Evolutionary conservation across 208 protist genomes (phyloP), one percentile per base, ranked within the genome.

Genomic region (Borovskyia barvae): DNA sequence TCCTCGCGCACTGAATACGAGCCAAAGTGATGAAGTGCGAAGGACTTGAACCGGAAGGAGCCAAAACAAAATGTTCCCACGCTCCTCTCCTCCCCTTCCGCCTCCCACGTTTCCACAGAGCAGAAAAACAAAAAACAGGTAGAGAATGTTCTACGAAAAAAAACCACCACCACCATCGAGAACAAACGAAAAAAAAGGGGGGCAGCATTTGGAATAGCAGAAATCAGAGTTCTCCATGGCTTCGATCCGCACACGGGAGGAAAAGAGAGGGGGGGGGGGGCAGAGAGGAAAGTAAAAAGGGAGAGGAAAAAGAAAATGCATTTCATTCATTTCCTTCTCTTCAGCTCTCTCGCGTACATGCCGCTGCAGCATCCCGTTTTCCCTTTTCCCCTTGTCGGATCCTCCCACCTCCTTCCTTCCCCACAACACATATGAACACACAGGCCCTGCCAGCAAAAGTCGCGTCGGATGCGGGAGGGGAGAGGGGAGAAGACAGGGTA

Each of bases 261-360:
- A n/a, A n/a, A n/a, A n/a, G n/a, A n/a, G n/a, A n/a, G n/a, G n/a
- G n/a, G n/a, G n/a, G n/a, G n/a, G n/a, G n/a, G n/a, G n/a, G n/a
- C n/a, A n/a, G n/a, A n/a, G 26, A 49, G 60, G 20, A 60, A 5
- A 51, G 46, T 46, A 56, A 2, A 63, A 63, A 41, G 35, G 24
- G 19, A 64, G 41, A 46, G 8, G 29, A 57, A 29, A 22, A 28
- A 43, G 19, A 9, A 9, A 45, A n/a, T 26, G 26, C 20, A 49
- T 26, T 6, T 25, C 29, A 11, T 49, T 3, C 15, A 9, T 15
- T 48, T 28, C 8, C 9, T n/a, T n/a, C n/a, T n/a, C n/a, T n/a
- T n/a, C n/a, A n/a, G n/a, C n/a, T n/a, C n/a, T n/a, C n/a, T n/a
- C n/a, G n/a, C n/a, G n/a, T n/a, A n/a, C n/a, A n/a, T n/a, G n/a